A percentile compares a stretch with the other conserved stretches of the same genome.
These are phyloP conservation scores for Peterozyma toletana DNA, from an alignment of 805 yeast genomes.

Conservation along the genomic window DNA sequence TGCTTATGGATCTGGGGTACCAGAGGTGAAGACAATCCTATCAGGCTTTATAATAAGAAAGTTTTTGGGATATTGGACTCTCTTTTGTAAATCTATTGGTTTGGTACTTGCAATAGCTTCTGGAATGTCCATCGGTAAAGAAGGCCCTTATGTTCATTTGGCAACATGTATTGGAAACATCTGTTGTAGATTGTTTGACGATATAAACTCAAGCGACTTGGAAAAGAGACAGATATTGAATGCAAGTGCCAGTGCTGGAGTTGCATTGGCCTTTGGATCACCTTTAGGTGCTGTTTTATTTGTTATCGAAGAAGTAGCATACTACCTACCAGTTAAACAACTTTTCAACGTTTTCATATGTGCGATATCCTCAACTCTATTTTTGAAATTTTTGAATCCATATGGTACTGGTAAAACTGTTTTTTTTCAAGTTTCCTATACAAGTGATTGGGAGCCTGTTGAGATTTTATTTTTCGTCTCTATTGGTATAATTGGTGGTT, in stretches of 20 bases:
- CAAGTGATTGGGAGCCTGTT: constrained; percentile 42
- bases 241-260: constrained; percentile 54
- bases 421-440: constrained; percentile 41
- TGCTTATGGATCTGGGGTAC: constrained; percentile 55
- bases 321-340: constrained; percentile 47
- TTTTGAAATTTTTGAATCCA: constrained; percentile 46
- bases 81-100: constrained; percentile 39
- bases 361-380: constrained; percentile 45
- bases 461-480: constrained; percentile 38
- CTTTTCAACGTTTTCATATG: constrained; percentile 48
- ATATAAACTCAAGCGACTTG: constrained; percentile 38
- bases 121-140: constrained; percentile 52
- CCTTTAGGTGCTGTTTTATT: constrained; percentile 55
- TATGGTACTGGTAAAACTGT: constrained; percentile 56
- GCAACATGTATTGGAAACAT: constrained; percentile 55
- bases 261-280: constrained; percentile 53
- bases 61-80: constrained; percentile 44
- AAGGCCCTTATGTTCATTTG: constrained; percentile 56
- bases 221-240: constrained; percentile 45
- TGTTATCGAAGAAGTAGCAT: constrained; percentile 49
- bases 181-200: constrained; percentile 35
- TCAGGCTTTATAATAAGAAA: constrained; percentile 51
- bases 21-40: constrained; percentile 52
- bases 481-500: constrained; percentile 47
- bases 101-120: constrained; percentile 48